Conservation (phyloP, 1,284 basidiomycete species). For the Amylostereum chailletii region DNA sequence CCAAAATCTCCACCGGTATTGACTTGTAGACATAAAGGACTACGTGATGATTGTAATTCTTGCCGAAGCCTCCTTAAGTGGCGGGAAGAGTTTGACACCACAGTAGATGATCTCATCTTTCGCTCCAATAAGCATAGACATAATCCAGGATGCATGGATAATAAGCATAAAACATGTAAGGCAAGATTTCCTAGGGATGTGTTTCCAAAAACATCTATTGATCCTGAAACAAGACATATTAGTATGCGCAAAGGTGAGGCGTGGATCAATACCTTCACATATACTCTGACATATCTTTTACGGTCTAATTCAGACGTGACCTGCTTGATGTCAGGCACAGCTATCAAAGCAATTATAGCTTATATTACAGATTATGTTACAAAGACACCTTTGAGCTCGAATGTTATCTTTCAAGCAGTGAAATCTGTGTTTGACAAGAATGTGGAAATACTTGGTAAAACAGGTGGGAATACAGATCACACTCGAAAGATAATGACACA, state of each 20-base stretch:
- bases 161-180: slow-evolving; percentile 15
- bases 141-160: slow-evolving; percentile 3
- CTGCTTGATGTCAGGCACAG: slow-evolving; percentile 25
- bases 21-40: not conserved
- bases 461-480: slow-evolving; percentile 10
- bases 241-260: slow-evolving; percentile 24
- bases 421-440: slow-evolving; percentile 17
- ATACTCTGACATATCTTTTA: slow-evolving; percentile 22
- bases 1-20: not conserved
- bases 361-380: slow-evolving; percentile 34
- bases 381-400: slow-evolving; percentile 25
- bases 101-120: slow-evolving; percentile 8
- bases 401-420: slow-evolving; percentile 25
- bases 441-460: slow-evolving; percentile 12
- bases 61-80: not conserved
- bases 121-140: slow-evolving; percentile 10
- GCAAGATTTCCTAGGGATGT: slow-evolving; percentile 21
- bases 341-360: slow-evolving; percentile 25
- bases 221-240: slow-evolving; percentile 19
- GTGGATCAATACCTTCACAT: slow-evolving; percentile 24
- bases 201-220: slow-evolving; percentile 13
- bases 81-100: slow-evolving; percentile 2
- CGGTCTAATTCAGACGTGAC: slow-evolving; percentile 29
- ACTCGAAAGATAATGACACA: slow-evolving; percentile 19
- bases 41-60: not conserved